phyloP scores from a whole-genome alignment of 257 asterid species.

The Fraxinus excelsior region DNA sequence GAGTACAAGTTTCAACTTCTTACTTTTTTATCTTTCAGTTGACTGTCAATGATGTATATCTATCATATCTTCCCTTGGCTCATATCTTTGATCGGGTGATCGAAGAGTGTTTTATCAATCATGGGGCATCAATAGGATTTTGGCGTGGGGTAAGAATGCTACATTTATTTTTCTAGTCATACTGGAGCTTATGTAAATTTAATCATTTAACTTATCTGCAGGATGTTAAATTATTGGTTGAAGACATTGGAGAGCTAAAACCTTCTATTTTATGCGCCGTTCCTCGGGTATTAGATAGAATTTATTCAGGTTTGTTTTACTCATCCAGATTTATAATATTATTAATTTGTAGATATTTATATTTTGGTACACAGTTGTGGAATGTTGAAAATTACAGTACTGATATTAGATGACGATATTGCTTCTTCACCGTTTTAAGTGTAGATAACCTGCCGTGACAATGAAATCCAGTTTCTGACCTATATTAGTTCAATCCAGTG shows the following conservation, averaged over 20 bases:
- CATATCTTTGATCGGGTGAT: constrained; percentile 95
- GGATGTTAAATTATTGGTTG: constrained; percentile 89
- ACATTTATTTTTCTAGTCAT: constrained; percentile 13
- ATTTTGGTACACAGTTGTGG: constrained; percentile 19
- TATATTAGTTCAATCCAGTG: constrained; percentile 14
- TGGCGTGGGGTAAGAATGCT: constrained; percentile 93
- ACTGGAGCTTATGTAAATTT: constrained; percentile 5
- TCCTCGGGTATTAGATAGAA: constrained; percentile 94
- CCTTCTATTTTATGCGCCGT: constrained; percentile 95
- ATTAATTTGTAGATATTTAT: constrained; percentile 13
- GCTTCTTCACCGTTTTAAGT: constrained; percentile 6
- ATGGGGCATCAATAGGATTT: constrained; percentile 95
- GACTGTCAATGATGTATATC: constrained; percentile 66
- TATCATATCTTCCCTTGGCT: constrained; percentile 95
- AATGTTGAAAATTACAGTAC: neutral
- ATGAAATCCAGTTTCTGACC: constrained; percentile 18
- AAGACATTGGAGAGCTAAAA: constrained; percentile 82
- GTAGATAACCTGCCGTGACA: constrained; percentile 3
- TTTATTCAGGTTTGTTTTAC: constrained; percentile 65
- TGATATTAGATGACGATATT: constrained; percentile 8
- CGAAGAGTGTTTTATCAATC: constrained; percentile 74
- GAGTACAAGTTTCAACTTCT: constrained; percentile 17
- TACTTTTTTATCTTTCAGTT: constrained; percentile 51
- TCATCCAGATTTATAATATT: constrained; percentile 1
- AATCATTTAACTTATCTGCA: constrained; percentile 28